A percentile compares a stretch with the other conserved stretches of the same genome.
These are phyloP conservation scores for Fraxinus anomala DNA, from an alignment of 257 asterid genomes.

Conservation along the genomic window DNA sequence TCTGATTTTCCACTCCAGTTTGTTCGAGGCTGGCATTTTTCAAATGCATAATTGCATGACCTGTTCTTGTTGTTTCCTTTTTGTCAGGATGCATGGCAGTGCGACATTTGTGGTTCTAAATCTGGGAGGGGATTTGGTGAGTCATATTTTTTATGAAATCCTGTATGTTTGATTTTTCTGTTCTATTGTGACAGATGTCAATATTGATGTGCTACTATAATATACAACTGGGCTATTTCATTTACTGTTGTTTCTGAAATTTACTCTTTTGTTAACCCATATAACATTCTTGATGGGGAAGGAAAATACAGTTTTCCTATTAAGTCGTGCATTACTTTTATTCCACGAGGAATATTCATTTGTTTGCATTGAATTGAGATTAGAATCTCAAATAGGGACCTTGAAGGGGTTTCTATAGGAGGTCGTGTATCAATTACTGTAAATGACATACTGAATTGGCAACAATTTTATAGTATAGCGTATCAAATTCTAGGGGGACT, in stretches of 20 bases:
- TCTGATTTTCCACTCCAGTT: constrained; percentile 10
- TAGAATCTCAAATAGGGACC: neutral
- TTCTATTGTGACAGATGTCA: constrained; percentile 9
- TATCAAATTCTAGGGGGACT: neutral
- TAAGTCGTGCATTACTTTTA: neutral
- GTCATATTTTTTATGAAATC: constrained; percentile 27
- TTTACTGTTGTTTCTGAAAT: constrained; percentile 13
- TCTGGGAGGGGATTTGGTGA: constrained; percentile 99
- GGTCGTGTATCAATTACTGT: neutral
- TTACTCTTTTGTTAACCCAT: neutral
- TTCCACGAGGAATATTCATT: constrained; percentile 4
- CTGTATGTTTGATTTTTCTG: neutral
- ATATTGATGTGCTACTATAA: constrained; percentile 4
- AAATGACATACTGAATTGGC: neutral
- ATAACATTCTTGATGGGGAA: constrained; percentile 1
- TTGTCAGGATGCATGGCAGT: constrained; percentile 92
- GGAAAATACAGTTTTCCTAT: neutral
- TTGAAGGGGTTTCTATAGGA: neutral
- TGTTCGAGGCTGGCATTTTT: constrained; percentile 6
- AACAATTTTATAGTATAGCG: neutral
- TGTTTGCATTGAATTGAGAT: neutral
- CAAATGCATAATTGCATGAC: constrained; percentile 24
- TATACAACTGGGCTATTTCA: neutral
- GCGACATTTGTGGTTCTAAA: constrained; percentile 94
- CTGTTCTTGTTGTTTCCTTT: constrained; percentile 27